These are phyloP conservation scores for Chaetomium strumarium DNA, from an alignment of 2,329 filamentous ascomycete genomes.

Conservation along the genomic window DNA sequence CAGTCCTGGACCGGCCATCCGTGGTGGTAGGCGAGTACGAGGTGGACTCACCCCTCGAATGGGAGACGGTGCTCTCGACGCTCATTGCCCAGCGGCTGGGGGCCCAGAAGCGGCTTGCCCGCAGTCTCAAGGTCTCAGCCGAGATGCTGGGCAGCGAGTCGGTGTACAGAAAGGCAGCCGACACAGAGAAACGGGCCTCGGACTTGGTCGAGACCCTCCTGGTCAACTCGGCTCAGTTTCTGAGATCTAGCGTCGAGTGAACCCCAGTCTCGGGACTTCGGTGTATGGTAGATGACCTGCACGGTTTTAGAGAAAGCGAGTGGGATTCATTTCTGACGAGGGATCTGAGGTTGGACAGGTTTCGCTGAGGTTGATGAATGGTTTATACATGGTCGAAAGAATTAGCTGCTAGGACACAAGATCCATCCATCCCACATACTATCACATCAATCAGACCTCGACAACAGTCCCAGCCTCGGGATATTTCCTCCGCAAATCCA, in stretches of 20 bases:
- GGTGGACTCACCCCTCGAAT: slow-evolving; percentile 9
- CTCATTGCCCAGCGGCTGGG: slow-evolving; percentile 8
- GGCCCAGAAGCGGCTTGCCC: background rate
- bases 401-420: too few species aligned
- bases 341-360: too few species aligned
- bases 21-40: slow-evolving; percentile 10
- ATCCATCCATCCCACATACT: background rate
- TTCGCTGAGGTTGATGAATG: too few species aligned
- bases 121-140: background rate
- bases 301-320: too few species aligned
- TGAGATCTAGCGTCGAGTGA: too few species aligned
- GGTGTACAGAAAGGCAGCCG: background rate
- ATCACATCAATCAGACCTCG: background rate
- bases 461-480: too few species aligned
- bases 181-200: background rate
- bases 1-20: too few species aligned
- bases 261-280: too few species aligned
- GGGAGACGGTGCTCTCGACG: slow-evolving; percentile 3
- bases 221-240: too few species aligned
- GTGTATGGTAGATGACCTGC: too few species aligned
- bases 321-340: too few species aligned
- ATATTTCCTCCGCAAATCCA: background rate
- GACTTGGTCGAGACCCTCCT: background rate
- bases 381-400: too few species aligned
- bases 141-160: background rate